Evolutionary conservation across 495 filamentous ascomycete species (phyloP).

Genomic region (Copromyces sp.): DNA sequence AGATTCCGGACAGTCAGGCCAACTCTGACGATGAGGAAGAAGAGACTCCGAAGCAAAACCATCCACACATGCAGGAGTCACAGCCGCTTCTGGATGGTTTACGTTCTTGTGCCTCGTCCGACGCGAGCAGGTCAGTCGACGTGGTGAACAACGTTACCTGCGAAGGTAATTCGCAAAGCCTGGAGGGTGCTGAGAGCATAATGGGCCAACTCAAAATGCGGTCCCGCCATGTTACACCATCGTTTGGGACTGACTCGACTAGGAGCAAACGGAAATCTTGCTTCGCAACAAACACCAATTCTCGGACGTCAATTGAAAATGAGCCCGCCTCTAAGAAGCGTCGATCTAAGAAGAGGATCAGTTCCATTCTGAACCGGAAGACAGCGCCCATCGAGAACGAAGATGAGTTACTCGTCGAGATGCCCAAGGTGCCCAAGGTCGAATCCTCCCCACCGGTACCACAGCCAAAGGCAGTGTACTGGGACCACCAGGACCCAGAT

Average conservation of each 20-base stretch:
- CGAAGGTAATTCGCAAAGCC: conserved; percentile 31
- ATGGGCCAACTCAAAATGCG: conserved; percentile 34
- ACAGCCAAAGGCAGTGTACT: conserved; percentile 32
- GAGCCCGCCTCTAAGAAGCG: conserved; percentile 36
- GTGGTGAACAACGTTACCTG: conserved; percentile 28
- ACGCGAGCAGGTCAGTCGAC: conserved; percentile 20
- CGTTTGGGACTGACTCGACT: conserved; percentile 16
- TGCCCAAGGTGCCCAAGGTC: conserved; percentile 29
- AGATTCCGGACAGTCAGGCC: conserved; percentile 30
- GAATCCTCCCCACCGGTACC: conserved; percentile 15
- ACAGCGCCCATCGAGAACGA: conserved; percentile 16
- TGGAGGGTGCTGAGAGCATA: conserved; percentile 34
- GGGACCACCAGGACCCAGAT: conserved; percentile 35
- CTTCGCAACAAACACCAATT: conserved; percentile 27
- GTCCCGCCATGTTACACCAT: conserved; percentile 18
- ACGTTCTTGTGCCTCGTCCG: conserved; percentile 9
- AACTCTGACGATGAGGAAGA: not conserved
- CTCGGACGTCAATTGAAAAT: conserved; percentile 12
- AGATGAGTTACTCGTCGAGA: conserved; percentile 25
- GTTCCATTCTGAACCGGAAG: not conserved
- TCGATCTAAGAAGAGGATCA: conserved; percentile 26
- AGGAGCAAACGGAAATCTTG: conserved; percentile 38
- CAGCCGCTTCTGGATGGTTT: conserved; percentile 4
- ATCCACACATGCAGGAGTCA: conserved; percentile 6
- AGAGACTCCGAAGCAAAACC: conserved; percentile 18